Evolutionary conservation across 2,329 filamentous ascomycete genomes (phyloP).

Genomic region (Alternaria brassicae): DNA sequence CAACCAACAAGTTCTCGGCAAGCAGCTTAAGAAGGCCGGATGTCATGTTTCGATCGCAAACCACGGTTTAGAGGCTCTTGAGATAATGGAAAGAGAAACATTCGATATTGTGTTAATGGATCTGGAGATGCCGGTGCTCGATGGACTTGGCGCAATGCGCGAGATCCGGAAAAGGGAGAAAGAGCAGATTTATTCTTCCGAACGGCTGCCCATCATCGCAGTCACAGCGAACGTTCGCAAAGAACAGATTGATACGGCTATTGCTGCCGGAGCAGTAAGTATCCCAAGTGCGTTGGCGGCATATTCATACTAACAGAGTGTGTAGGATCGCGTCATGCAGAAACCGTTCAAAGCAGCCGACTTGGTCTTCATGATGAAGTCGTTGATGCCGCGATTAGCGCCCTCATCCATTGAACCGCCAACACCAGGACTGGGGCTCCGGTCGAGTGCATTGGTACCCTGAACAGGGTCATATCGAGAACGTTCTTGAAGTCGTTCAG

Average conservation of each 20-base stretch:
- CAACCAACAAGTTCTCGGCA: slow-evolving; percentile 49
- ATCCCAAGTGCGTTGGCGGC: neutral
- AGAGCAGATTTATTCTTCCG: slow-evolving; percentile 23
- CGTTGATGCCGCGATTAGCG: slow-evolving; percentile 32
- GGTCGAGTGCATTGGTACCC: slow-evolving; percentile 23
- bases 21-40: slow-evolving; percentile 45
- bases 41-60: slow-evolving; percentile 43
- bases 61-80: slow-evolving; percentile 49
- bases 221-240: slow-evolving; percentile 49
- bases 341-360: slow-evolving; percentile 48
- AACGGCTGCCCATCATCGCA: slow-evolving; percentile 45
- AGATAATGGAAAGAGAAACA: slow-evolving; percentile 34
- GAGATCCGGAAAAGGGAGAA: slow-evolving; percentile 55
- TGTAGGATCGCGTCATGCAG: slow-evolving; percentile 45
- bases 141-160: slow-evolving; percentile 53
- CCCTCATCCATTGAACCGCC: slow-evolving; percentile 28
- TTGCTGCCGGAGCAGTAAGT: slow-evolving; percentile 45
- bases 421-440: slow-evolving; percentile 17
- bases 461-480: slow-evolving; percentile 4
- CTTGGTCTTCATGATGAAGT: slow-evolving; percentile 46
- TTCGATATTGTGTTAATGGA: slow-evolving; percentile 56
- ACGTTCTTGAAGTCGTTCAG: neutral
- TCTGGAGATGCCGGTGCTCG: slow-evolving; percentile 64
- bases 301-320: slow-evolving; percentile 1
- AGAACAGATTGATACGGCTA: slow-evolving; percentile 46